A percentile compares a stretch with the other conserved stretches of the same genome.
Conservation (phyloP, 2,329 filamentous ascomycete species). For the Fusarium proliferatum region DNA sequence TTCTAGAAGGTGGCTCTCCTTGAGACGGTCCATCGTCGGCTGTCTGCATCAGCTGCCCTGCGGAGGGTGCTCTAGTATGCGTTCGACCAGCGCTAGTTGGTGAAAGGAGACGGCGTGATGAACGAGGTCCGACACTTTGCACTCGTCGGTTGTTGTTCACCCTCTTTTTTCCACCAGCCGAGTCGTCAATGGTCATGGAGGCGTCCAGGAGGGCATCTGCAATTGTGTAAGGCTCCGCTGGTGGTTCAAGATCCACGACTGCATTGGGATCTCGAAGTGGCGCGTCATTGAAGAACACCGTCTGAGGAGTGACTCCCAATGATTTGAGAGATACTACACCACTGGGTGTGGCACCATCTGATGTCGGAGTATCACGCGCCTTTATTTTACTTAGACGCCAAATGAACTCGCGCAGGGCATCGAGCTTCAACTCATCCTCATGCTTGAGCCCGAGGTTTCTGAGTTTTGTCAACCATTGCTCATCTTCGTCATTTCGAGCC, state of each 20-base stretch:
- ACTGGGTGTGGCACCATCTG: slow-evolving; percentile 48
- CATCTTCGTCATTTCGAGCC: slow-evolving; percentile 88
- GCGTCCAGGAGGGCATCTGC: slow-evolving; percentile 92
- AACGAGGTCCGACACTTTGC: slow-evolving; percentile 50
- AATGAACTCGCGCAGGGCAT: slow-evolving; percentile 89
- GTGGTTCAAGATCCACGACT: slow-evolving; percentile 47
- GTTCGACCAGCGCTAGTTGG: slow-evolving; percentile 48
- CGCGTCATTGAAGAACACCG: slow-evolving; percentile 89
- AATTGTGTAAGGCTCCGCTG: slow-evolving; percentile 75
- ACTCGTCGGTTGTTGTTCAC: slow-evolving; percentile 63
- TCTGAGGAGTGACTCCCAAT: slow-evolving; percentile 83
- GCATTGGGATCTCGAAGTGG: slow-evolving; percentile 59
- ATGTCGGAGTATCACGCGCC: slow-evolving; percentile 60
- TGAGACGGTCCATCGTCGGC: slow-evolving; percentile 53
- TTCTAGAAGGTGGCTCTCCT: slow-evolving; percentile 57
- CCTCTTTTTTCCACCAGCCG: slow-evolving; percentile 64
- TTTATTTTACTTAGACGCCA: slow-evolving; percentile 84
- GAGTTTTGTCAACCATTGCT: slow-evolving; percentile 88
- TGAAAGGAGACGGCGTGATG: slow-evolving; percentile 48
- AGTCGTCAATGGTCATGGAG: slow-evolving; percentile 84
- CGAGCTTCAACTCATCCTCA: slow-evolving; percentile 90
- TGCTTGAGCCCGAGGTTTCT: slow-evolving; percentile 82
- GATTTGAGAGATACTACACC: slow-evolving; percentile 77
- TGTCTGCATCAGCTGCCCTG: slow-evolving; percentile 39
- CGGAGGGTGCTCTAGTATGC: slow-evolving; percentile 53